Evolutionary conservation across 2,329 filamentous ascomycete genomes (phyloP), one percentile per base, ranked within the genome.

Genomic region (Fusarium acutatum): DNA sequence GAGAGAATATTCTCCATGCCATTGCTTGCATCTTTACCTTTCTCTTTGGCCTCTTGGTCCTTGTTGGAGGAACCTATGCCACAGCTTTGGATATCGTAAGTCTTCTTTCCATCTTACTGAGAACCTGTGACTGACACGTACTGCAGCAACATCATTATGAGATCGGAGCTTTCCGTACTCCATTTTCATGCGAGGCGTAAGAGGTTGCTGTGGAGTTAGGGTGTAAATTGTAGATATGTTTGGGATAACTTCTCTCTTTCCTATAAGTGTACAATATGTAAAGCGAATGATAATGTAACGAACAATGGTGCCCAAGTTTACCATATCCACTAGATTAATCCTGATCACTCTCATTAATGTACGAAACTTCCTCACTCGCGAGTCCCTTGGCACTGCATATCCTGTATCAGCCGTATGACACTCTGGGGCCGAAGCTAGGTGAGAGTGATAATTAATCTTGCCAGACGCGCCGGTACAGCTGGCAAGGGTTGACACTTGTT

Each of bases 71-170:
- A 20, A 74, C 72, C 2, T 74, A 74, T 35, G 69, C 72, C 17
- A 69, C 68, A 2, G 68, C 73, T 28, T 26, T 58, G 38, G 72
- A 75, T 20, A 74, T 75, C 12, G 72, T 74, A 53, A 75, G 72
- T 70, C 3, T 9, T 20, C 0, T 2, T 1, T 11, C 6, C 13
- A 3, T 1, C 0, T 4, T 15, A 1, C 4, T 18, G 0, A 11
- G 2, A 3, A 1, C 3, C 4, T 2, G 9, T 32, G 18, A n/a
- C 65, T 73, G 4, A 73, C 44, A 2, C 5, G 0, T 3, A 5
- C 7, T 7, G 2, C 2, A 73, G 71, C 71, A 57, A 47, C 70
- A 73, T 9, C 71, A 73, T 47, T 73, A 73, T 22, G 54, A 63
- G 22, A 73, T 67, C 3, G 71, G 71, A 26, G 68, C 70, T 28